phyloP scores from a whole-genome alignment of 108 stramenopile species.

The Ochromonas danica region DNA sequence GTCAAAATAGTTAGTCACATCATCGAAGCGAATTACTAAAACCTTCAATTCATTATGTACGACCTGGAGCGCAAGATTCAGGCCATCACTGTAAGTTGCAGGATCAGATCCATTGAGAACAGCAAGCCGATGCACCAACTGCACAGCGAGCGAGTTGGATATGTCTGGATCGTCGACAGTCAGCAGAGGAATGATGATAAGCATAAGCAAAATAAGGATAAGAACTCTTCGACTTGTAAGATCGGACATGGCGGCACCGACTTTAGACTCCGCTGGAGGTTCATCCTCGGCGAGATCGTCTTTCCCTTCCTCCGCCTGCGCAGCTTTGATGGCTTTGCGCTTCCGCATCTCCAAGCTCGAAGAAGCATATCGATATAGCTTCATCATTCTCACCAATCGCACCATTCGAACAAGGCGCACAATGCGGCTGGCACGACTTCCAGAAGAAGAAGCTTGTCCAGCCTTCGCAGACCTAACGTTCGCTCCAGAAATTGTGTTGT shows the following conservation, averaged over 20 bases:
- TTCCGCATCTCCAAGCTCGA: not conserved
- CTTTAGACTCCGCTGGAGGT: constrained; percentile 42
- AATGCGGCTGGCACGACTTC: constrained; percentile 18
- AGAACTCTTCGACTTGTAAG: constrained; percentile 69
- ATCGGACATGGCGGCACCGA: constrained; percentile 68
- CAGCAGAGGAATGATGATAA: constrained; percentile 39
- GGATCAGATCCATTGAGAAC: not conserved
- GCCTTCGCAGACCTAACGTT: constrained; percentile 5
- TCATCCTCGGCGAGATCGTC: constrained; percentile 1
- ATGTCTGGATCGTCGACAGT: not conserved
- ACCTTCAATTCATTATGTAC: not conserved
- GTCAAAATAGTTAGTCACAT: not conserved
- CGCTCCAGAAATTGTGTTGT: not conserved
- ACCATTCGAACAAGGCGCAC: constrained; percentile 64
- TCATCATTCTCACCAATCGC: constrained; percentile 64
- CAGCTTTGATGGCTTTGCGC: not conserved
- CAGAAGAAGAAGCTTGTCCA: constrained; percentile 20
- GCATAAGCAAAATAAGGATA: constrained; percentile 63
- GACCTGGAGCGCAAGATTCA: not conserved
- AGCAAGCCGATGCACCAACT: constrained; percentile 17
- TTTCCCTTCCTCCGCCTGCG: not conserved
- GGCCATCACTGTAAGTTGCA: not conserved
- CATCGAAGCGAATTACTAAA: not conserved
- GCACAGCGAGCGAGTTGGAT: not conserved
- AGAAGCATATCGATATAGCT: constrained; percentile 59